These are phyloP conservation scores for Pythium phragmitis DNA, from an alignment of 352 stramenopile species.

Conservation along the genomic window DNA sequence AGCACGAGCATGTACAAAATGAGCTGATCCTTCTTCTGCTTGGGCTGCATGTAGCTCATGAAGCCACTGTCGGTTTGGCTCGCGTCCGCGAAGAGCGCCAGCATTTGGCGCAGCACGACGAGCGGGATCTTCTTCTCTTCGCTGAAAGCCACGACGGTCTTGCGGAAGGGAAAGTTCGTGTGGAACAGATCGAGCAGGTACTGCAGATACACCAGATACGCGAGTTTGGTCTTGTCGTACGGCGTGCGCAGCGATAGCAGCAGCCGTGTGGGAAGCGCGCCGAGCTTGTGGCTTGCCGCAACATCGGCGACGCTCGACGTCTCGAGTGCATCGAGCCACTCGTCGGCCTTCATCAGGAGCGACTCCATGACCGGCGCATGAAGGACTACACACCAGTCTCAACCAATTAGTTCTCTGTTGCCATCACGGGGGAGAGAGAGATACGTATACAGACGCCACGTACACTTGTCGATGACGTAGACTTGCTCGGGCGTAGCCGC, in stretches of 20 bases:
- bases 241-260: slow-evolving; percentile 65
- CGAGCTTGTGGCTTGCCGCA: slow-evolving; percentile 39
- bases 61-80: slow-evolving; percentile 50
- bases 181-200: slow-evolving; percentile 74
- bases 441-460: slow-evolving; percentile 12
- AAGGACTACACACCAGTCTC: slow-evolving; percentile 45
- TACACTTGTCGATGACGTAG: slow-evolving; percentile 84
- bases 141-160: slow-evolving; percentile 64
- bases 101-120: slow-evolving; percentile 63
- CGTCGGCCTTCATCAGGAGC: slow-evolving; percentile 70
- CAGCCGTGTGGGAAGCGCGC: slow-evolving; percentile 57
- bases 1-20: slow-evolving; percentile 74
- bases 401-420: not conserved
- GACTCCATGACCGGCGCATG: slow-evolving; percentile 68
- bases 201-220: slow-evolving; percentile 68
- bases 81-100: slow-evolving; percentile 71
- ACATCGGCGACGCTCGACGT: slow-evolving; percentile 60
- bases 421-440: too few relatives aligned
- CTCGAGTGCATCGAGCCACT: slow-evolving; percentile 63
- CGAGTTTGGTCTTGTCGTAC: slow-evolving; percentile 70
- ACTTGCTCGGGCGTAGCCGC: slow-evolving; percentile 72
- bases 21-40: slow-evolving; percentile 81
- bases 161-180: slow-evolving; percentile 59
- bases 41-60: slow-evolving; percentile 71
- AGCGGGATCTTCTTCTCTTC: slow-evolving; percentile 76